Conservation (phyloP, 78 protist genomes). For the Polysphondylium violaceum region DNA sequence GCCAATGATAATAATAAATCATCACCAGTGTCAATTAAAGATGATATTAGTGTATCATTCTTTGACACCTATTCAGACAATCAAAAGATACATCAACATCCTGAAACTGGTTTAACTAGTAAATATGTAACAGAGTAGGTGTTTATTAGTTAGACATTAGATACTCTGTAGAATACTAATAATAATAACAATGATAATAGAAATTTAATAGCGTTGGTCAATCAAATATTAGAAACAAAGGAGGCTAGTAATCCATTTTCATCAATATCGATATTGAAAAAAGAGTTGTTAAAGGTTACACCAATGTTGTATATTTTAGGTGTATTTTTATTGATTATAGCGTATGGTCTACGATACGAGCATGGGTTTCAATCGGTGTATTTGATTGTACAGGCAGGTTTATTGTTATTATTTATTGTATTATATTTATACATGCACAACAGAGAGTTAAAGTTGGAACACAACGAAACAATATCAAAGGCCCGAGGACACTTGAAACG, state of each 20-base stretch:
- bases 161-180: too few relatives aligned
- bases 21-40: constrained; percentile 1
- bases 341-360: constrained; percentile 31
- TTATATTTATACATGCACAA: constrained; percentile 30
- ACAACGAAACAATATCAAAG: constrained; percentile 63
- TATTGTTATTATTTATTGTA: constrained; percentile 9
- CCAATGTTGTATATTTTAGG: constrained; percentile 57
- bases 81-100: constrained; percentile 73
- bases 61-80: constrained; percentile 41
- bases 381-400: constrained; percentile 49
- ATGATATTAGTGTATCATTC: constrained; percentile 64
- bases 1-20: neutral
- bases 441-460: constrained; percentile 42
- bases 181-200: neutral
- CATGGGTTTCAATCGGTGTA: constrained; percentile 42
- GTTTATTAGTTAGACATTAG: too few relatives aligned
- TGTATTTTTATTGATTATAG: constrained; percentile 29
- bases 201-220: constrained; percentile 25
- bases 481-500: constrained; percentile 62
- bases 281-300: constrained; percentile 53
- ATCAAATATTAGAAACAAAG: constrained; percentile 53
- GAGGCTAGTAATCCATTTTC: constrained; percentile 33
- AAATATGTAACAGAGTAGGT: constrained; percentile 58
- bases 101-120: constrained; percentile 59
- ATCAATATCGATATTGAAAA: neutral